Evolutionary conservation across 2,329 filamentous ascomycete genomes (phyloP).

Genomic region (Diaporthe eres): DNA sequence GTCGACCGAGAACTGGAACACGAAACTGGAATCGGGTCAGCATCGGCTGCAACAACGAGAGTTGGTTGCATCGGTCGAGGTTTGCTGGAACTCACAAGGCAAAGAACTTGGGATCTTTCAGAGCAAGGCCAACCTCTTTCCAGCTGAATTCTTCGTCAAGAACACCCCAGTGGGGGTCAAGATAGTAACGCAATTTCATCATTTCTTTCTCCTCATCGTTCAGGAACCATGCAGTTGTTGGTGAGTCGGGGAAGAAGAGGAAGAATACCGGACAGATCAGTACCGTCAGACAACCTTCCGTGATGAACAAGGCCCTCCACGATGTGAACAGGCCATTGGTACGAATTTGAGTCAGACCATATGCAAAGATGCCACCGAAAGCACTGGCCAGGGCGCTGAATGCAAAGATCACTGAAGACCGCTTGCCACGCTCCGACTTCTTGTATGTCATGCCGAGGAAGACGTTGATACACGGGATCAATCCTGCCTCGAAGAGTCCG

Average conservation of each 20-base stretch:
- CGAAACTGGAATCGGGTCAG: constrained; percentile 47
- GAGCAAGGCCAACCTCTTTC: constrained; percentile 44
- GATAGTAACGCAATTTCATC: constrained; percentile 47
- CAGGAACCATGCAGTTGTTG: constrained; percentile 50
- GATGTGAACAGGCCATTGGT: constrained; percentile 51
- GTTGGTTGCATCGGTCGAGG: constrained; percentile 42
- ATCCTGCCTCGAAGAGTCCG: constrained; percentile 50
- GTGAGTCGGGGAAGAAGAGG: constrained; percentile 47
- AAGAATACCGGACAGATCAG: constrained; percentile 50
- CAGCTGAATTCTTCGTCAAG: constrained; percentile 47
- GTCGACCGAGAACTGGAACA: constrained; percentile 50
- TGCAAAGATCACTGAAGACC: constrained; percentile 56
- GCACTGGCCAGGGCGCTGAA: constrained; percentile 57
- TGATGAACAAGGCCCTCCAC: constrained; percentile 58
- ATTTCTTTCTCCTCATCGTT: constrained; percentile 46
- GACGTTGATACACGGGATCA: constrained; percentile 58
- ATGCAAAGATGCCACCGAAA: constrained; percentile 60
- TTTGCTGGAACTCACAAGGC: constrained; percentile 53
- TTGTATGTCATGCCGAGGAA: constrained; percentile 55
- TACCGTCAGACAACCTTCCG: constrained; percentile 57
- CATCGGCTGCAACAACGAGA: constrained; percentile 46
- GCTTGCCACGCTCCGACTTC: constrained; percentile 44
- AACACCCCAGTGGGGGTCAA: constrained; percentile 47
- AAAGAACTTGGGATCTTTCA: constrained; percentile 51
- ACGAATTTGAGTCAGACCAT: constrained; percentile 54